Base-by-base conservation (phyloP, 805 yeast species). In the Lachancea dasiensis region DNA sequence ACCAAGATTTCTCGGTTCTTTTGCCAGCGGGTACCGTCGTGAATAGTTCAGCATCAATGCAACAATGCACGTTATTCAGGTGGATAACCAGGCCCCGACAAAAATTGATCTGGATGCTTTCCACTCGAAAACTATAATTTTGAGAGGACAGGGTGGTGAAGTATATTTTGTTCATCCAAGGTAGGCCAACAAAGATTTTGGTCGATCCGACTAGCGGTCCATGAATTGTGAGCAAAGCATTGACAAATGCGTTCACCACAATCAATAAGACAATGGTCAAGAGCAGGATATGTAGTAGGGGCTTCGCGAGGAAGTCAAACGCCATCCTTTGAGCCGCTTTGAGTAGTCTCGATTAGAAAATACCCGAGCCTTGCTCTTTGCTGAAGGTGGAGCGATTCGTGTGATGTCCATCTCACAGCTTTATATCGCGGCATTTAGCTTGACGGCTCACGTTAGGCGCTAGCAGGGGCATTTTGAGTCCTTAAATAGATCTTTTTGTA, bases 381-480 rank as follows among this genome's bases (percentile, higher is more conserved):
- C n/a, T n/a, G n/a, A n/a, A n/a, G n/a, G n/a, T n/a, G n/a, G n/a
- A n/a, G n/a, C n/a, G n/a, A n/a, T n/a, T n/a, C n/a, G n/a, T n/a
- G n/a, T n/a, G n/a, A n/a, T n/a, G n/a, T n/a, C n/a, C n/a, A n/a
- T n/a, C n/a, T n/a, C n/a, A n/a, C n/a, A n/a, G n/a, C n/a, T n/a
- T n/a, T n/a, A n/a, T n/a, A n/a, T n/a, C n/a, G n/a, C n/a, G n/a
- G n/a, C n/a, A n/a, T n/a, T n/a, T n/a, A n/a, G n/a, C n/a, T n/a
- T n/a, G n/a, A n/a, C n/a, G n/a, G n/a, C n/a, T n/a, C n/a, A n/a
- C n/a, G n/a, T n/a, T 28, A n/a, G 31, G 31, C 31, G 31, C 22
- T 28, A 17, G 22, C 10, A 28, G 31, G 22, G 31, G 31, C 15
- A 28, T 28, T 28, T 28, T 28, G 6, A 15, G 15, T 16, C 20